Evolutionary conservation across 2,329 filamentous ascomycete genomes (phyloP), one percentile per base, ranked within the genome.

Genomic region (Ascochyta fabae): DNA sequence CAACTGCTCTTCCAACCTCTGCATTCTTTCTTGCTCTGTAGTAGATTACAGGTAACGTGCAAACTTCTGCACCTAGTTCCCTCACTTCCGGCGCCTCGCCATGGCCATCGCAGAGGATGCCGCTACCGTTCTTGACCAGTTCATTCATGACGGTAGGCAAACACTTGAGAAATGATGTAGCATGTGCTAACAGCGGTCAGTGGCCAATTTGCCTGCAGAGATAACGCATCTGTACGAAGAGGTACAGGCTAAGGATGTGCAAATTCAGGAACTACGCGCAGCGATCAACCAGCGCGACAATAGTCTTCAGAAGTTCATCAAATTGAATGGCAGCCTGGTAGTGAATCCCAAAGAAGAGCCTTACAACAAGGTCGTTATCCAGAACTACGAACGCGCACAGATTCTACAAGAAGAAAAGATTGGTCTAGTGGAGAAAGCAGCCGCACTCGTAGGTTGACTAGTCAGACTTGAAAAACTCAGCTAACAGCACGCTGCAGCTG

Each of bases 151-250:
- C 80, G 84, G 82, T 83, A 71, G 52, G 68, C 59, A 24, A n/a
- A 27, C 2, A 13, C 12, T 13, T 22, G 1, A n/a, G 3, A 22
- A 3, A 4, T 6, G 12, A 2, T 7, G 15, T 19, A 29, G 19
- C 12, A 7, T 19, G 24, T 13, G 46, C 62, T 69, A 49, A 73
- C 42, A 10, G 6, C 22, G 2, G 10, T 5, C 58, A 81, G 88
- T 89, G 19, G 87, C 89, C 67, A 95, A 95, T 69, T 82, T 94
- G 26, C 90, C 90, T 59, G 89, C 91, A 60, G 91, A 95, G 77
- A 87, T 95, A 56, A 87, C 88, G 19, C 92, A 93, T 78, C 83
- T 94, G 59, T 88, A 93, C 69, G 90, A 93, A 71, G 91, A 95
- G 77, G 90, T 94, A 60, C 82, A 87, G 69, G 88, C 90, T 72